These are phyloP conservation scores for Zasmidium citrigriseum DNA, from an alignment of 2,329 filamentous ascomycete species.

Conservation along the genomic window DNA sequence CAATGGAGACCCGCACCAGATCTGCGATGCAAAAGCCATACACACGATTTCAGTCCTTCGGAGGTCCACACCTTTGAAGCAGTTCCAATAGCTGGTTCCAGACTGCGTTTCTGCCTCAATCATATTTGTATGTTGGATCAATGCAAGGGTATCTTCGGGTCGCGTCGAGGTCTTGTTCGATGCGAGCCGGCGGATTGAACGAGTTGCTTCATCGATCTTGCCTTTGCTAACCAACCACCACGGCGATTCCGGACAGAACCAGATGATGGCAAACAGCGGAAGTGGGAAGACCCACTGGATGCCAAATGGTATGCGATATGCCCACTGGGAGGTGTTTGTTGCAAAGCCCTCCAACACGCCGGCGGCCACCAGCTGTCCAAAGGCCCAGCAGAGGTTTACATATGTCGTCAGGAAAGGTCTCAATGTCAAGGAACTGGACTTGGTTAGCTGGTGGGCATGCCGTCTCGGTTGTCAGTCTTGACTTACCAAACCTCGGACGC, in stretches of 20 bases:
- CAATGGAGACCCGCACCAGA: constrained; percentile 31
- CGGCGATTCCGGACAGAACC: constrained; percentile 32
- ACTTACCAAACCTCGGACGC: constrained; percentile 2
- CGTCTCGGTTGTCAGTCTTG: too few relatives aligned
- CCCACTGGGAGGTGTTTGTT: constrained; percentile 30
- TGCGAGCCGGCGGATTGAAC: neutral
- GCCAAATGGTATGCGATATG: constrained; percentile 41
- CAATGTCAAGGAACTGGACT: constrained; percentile 46
- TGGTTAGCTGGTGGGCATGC: neutral
- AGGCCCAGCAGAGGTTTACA: constrained; percentile 43
- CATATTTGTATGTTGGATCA: constrained; percentile 34
- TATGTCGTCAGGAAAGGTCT: constrained; percentile 59
- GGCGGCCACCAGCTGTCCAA: constrained; percentile 40
- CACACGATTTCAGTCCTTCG: constrained; percentile 41
- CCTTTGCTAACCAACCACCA: constrained; percentile 35
- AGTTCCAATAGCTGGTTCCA: constrained; percentile 35
- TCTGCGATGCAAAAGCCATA: constrained; percentile 41
- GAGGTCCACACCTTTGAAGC: constrained; percentile 40
- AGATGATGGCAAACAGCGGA: constrained; percentile 26
- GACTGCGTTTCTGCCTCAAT: constrained; percentile 37
- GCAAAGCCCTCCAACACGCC: constrained; percentile 30
- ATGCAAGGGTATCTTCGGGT: constrained; percentile 31
- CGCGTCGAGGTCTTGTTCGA: neutral
- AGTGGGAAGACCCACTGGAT: constrained; percentile 39
- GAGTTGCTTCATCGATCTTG: neutral